A percentile compares a stretch with the other conserved stretches of the same genome.
These are phyloP conservation scores for Boletus sp. DNA, from an alignment of 768 basidiomycete species.

Conservation along the genomic window DNA sequence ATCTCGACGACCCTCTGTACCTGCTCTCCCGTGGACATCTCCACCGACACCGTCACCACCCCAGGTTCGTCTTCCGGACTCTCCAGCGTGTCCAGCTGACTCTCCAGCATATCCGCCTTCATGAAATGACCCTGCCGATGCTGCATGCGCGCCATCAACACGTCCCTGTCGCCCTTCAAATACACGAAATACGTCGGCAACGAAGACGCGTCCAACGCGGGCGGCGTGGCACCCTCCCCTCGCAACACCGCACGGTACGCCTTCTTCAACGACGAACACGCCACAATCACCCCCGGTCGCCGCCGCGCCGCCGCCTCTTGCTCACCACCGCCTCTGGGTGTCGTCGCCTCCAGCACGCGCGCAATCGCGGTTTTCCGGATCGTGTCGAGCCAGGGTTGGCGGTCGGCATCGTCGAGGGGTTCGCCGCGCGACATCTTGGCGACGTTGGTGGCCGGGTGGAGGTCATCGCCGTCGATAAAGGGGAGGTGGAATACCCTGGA, in stretches of 20 bases:
- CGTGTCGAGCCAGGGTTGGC: constrained; percentile 78
- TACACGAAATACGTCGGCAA: constrained; percentile 79
- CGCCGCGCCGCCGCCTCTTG: neutral
- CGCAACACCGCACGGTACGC: constrained; percentile 81
- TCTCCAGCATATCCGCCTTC: constrained; percentile 78
- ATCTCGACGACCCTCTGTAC: constrained; percentile 36
- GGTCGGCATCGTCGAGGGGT: constrained; percentile 78
- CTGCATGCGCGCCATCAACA: constrained; percentile 62
- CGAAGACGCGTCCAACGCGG: neutral
- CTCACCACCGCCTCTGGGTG: neutral
- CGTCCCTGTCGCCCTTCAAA: constrained; percentile 55
- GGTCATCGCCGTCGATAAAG: constrained; percentile 85
- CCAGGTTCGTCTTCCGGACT: constrained; percentile 63
- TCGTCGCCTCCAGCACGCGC: constrained; percentile 1
- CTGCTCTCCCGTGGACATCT: constrained; percentile 55
- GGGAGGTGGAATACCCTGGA: constrained; percentile 59
- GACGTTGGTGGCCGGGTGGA: constrained; percentile 79
- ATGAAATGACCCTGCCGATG: constrained; percentile 74
- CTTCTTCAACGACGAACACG: constrained; percentile 81
- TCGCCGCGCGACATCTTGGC: constrained; percentile 81
- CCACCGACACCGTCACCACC: constrained; percentile 59
- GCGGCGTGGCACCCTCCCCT: constrained; percentile 24
- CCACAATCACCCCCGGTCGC: constrained; percentile 64
- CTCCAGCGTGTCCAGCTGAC: constrained; percentile 72
- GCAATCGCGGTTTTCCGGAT: constrained; percentile 61